phyloP scores from a whole-genome alignment of 164 flowering plant genomes.

The Kingdonia uniflora region DNA sequence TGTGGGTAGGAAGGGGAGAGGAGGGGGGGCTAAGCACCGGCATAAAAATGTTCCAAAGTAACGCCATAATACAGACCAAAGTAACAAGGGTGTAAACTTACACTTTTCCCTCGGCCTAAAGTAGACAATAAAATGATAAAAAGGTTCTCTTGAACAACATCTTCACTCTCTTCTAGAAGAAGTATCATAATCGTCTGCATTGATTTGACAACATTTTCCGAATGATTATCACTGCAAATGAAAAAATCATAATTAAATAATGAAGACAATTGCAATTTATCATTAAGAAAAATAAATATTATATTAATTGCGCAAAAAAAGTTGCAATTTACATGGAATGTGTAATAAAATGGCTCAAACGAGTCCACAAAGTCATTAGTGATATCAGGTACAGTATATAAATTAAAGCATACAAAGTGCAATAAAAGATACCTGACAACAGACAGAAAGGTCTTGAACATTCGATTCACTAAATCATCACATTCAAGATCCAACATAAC shows the following conservation, averaged over 20 bases:
- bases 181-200: constrained; percentile 88
- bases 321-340: no score
- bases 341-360: constrained; percentile 7
- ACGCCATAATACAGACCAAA: no score
- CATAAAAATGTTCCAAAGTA: no score
- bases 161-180: constrained; percentile 96
- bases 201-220: constrained; percentile 61
- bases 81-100: constrained; percentile 19
- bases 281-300: no score
- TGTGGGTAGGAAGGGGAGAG: no score
- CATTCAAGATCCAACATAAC: constrained; percentile 99
- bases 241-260: no score
- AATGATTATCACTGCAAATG: constrained; percentile 81
- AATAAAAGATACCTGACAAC: constrained; percentile 65
- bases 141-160: constrained; percentile 61
- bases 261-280: no score
- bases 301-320: no score
- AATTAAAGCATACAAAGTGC: neutral
- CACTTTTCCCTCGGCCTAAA: constrained; percentile 66
- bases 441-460: constrained; percentile 67
- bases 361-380: neutral
- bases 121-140: constrained; percentile 47
- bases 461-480: constrained; percentile 76
- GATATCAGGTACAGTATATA: neutral
- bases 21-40: no score